phyloP scores from a whole-genome alignment of 192 early-diverging fungal genomes.

The Dimargaris xerosporica region DNA sequence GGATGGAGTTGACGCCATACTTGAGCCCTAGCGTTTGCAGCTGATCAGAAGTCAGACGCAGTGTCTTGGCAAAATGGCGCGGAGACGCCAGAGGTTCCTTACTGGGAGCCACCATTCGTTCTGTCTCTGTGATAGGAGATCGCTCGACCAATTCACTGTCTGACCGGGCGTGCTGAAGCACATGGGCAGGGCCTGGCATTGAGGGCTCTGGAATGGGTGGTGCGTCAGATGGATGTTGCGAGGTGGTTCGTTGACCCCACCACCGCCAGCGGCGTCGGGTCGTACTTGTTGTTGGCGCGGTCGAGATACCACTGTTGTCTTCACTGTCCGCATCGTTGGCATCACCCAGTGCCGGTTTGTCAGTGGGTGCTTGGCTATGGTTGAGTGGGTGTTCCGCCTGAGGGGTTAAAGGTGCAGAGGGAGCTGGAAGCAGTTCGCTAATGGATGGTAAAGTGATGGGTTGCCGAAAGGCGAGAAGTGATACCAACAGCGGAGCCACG shows the following conservation, averaged over 20 bases:
- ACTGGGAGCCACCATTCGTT: background rate
- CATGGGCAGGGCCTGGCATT: background rate
- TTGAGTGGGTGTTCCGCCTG: too few relatives aligned
- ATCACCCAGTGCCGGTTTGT: background rate
- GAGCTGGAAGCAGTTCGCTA: background rate
- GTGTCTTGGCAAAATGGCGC: slow-evolving; percentile 66
- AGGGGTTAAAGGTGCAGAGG: too few relatives aligned
- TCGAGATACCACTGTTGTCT: background rate
- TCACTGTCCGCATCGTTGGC: slow-evolving; percentile 1
- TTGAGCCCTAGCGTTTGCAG: slow-evolving; percentile 62
- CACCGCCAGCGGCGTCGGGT: background rate
- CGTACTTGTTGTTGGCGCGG: background rate
- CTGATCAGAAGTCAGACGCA: slow-evolving; percentile 86
- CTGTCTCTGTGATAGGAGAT: background rate
- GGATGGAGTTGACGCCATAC: slow-evolving; percentile 76
- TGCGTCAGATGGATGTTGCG: background rate
- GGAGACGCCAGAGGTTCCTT: slow-evolving; percentile 10
- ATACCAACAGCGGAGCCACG: slow-evolving; percentile 20
- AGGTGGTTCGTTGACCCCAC: background rate
- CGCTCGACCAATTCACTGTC: background rate
- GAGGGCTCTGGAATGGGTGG: background rate
- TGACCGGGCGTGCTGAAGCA: background rate
- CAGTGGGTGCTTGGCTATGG: background rate
- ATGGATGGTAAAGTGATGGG: slow-evolving; percentile 9
- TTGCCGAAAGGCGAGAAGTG: slow-evolving; percentile 23